Evolutionary conservation across 2,329 filamentous ascomycete species (phyloP), one percentile per base, ranked within the genome.

Genomic region (Biscogniauxia mediterranea): DNA sequence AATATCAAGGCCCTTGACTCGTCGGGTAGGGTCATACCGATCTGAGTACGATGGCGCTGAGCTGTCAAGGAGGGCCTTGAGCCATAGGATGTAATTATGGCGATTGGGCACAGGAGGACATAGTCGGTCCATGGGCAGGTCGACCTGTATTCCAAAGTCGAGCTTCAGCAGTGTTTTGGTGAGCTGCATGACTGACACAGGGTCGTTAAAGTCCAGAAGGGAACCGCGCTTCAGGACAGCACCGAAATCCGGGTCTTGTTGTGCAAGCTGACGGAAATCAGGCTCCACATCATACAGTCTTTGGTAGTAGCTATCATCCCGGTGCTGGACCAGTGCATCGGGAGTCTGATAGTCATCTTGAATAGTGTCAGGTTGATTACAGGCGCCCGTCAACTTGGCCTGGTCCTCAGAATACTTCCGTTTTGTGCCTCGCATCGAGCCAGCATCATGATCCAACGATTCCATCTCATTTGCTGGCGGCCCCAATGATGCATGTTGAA

Each of bases 11-110:
- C 94, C 93, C 0, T 83, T 73, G 1, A 92, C 80, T 51, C 81
- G 77, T n/a, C 84, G 78, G 0, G 71, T 72, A 1, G 74, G 71
- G 2, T 74, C 70, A 2, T 82, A 76, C 0, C 78, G 73, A 58
- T 86, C 79, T 1, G 50, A 19, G 46, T 59, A 59, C 1, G 64
- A 67, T 66, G 86, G 89, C 0, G 78, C 79, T 0, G 88, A 89
- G 0, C 86, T 88, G 70, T 96, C 92, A 6, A 98, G 73, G 0
- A 99, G 83, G 2, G 84, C 82, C 70, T 96, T 92, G 1, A 98
- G 79, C 93, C 93, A 98, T 8, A 93, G 79, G 20, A 98, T 86
- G 74, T 99, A 99, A 71, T 94, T 95, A 74, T 96, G 89, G 55
- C 93, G 87, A 63, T 85, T 85, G 0, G 83, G 82, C 1, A 96